Evolutionary conservation across 1,284 basidiomycete species (phyloP).

Genomic region (Cutaneotrichosporon mucoides): DNA sequence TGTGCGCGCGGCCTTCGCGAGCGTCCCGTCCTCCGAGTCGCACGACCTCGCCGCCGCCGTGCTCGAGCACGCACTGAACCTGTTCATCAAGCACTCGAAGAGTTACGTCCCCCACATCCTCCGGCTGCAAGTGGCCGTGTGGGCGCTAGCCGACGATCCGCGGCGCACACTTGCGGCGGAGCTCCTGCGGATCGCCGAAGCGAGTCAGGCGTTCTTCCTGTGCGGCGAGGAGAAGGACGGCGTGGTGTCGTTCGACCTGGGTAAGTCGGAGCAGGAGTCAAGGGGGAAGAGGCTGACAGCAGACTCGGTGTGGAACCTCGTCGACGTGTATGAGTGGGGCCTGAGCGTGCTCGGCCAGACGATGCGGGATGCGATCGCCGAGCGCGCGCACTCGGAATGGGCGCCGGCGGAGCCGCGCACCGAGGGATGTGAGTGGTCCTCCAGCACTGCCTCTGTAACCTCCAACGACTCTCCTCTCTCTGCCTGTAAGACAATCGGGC

Average conservation of each 20-base stretch:
- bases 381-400: slow-evolving; percentile 29
- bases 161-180: slow-evolving; percentile 25
- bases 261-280: slow-evolving; percentile 19
- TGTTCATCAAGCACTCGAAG: slow-evolving; percentile 19
- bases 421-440: slow-evolving; percentile 5
- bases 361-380: slow-evolving; percentile 29
- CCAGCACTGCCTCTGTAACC: not conserved
- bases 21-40: slow-evolving; percentile 11
- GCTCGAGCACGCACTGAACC: slow-evolving; percentile 13
- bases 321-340: slow-evolving; percentile 37
- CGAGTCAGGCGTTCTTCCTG: slow-evolving; percentile 27
- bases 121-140: slow-evolving; percentile 33
- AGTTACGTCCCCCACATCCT: slow-evolving; percentile 22
- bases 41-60: slow-evolving; percentile 18
- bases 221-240: slow-evolving; percentile 23
- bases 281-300: not conserved
- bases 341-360: slow-evolving; percentile 19
- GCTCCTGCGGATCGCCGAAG: slow-evolving; percentile 32
- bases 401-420: slow-evolving; percentile 9
- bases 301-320: slow-evolving; percentile 39
- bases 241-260: slow-evolving; percentile 29
- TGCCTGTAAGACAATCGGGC: too few relatives aligned
- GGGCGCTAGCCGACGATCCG: slow-evolving; percentile 26
- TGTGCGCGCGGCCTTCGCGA: slow-evolving; percentile 27
- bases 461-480: too few relatives aligned